Conservation (phyloP, 768 basidiomycete genomes). For the Coprinellus micaceus region DNA sequence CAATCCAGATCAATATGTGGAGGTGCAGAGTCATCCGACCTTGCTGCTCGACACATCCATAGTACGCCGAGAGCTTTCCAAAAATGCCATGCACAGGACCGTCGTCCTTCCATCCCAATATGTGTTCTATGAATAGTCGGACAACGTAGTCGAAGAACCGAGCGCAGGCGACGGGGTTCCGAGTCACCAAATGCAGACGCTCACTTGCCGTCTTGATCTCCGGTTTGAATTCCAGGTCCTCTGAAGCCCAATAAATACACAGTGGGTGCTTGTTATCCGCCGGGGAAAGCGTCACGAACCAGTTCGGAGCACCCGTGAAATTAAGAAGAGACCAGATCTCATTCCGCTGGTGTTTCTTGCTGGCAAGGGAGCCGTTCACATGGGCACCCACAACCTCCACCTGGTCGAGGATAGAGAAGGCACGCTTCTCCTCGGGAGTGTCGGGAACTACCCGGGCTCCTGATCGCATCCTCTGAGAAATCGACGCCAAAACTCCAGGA, state of each 20-base stretch:
- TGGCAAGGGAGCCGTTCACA: conserved; percentile 25
- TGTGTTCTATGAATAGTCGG: neutral
- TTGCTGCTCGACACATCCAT: conserved; percentile 9
- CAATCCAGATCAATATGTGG: neutral
- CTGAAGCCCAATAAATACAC: conserved; percentile 29
- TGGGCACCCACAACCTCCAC: conserved; percentile 32
- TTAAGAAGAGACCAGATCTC: conserved; percentile 29
- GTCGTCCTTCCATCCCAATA: conserved; percentile 21
- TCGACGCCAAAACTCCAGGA: conserved; percentile 14
- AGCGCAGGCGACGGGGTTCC: too few relatives aligned
- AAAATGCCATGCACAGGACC: too few relatives aligned
- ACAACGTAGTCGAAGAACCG: neutral
- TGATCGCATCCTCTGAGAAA: conserved; percentile 18
- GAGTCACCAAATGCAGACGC: neutral
- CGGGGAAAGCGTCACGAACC: conserved; percentile 33
- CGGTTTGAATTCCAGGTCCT: conserved; percentile 17
- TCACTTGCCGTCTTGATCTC: conserved; percentile 9
- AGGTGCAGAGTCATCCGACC: conserved; percentile 4
- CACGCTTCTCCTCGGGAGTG: conserved; percentile 30
- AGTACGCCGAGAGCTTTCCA: conserved; percentile 1
- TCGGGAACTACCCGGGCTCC: conserved; percentile 23
- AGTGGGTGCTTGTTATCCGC: conserved; percentile 28
- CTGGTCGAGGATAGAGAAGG: conserved; percentile 30
- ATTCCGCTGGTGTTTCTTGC: conserved; percentile 26
- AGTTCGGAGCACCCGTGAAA: conserved; percentile 24